These are phyloP conservation scores for Tylopilus felleus DNA, from an alignment of 768 basidiomycete species.

Conservation along the genomic window DNA sequence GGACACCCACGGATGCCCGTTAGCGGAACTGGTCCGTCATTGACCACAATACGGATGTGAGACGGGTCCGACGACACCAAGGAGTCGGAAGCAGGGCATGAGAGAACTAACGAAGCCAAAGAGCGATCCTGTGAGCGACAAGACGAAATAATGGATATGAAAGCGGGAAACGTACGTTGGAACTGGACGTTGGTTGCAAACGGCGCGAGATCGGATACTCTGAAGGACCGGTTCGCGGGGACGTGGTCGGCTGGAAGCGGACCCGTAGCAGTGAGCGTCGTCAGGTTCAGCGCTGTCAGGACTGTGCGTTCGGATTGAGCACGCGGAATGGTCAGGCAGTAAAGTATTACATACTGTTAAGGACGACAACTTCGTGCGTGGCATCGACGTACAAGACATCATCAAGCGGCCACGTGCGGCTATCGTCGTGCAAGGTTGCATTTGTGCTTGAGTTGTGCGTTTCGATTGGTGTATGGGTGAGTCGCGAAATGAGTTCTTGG, in stretches of 20 bases:
- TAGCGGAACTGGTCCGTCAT: conserved; percentile 83
- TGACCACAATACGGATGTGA: conserved; percentile 81
- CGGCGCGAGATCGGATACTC: conserved; percentile 72
- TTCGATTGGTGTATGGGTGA: conserved; percentile 70
- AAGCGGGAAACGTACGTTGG: conserved; percentile 59
- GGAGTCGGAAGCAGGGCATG: conserved; percentile 36
- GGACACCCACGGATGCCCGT: conserved; percentile 75
- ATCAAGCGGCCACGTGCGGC: conserved; percentile 65
- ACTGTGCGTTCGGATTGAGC: conserved; percentile 39
- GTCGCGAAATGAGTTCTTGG: conserved; percentile 79
- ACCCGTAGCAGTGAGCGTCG: conserved; percentile 66
- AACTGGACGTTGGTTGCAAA: conserved; percentile 89
- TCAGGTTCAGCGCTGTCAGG: conserved; percentile 81
- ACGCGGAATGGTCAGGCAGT: neutral
- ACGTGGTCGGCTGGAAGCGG: conserved; percentile 77
- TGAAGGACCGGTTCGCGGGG: conserved; percentile 61
- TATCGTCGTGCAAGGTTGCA: conserved; percentile 68
- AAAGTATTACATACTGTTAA: conserved; percentile 56
- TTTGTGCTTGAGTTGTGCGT: conserved; percentile 83
- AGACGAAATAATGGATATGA: conserved; percentile 5
- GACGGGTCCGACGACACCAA: conserved; percentile 24
- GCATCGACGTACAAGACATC: conserved; percentile 83
- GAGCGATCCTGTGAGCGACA: neutral
- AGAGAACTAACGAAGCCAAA: conserved; percentile 46
- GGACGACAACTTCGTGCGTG: conserved; percentile 86